phyloP scores from a whole-genome alignment of 202 grass and related monocot species.

The Musa balbisiana region DNA sequence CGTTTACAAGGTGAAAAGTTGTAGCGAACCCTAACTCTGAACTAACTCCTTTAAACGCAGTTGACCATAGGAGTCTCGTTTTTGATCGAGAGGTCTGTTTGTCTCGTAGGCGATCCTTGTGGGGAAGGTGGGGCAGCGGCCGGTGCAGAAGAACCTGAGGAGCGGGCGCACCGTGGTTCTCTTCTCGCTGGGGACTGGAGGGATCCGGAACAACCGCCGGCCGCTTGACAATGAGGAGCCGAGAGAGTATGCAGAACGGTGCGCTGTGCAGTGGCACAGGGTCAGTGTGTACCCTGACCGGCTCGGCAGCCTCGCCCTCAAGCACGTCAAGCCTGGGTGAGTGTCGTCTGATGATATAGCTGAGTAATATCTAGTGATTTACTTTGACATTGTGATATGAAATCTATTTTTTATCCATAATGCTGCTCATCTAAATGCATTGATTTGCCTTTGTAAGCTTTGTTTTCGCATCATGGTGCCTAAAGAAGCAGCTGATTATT shows the following conservation, averaged over 20 bases:
- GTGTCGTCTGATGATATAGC: not conserved
- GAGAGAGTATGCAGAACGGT: conserved; percentile 60
- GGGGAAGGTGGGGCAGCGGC: conserved; percentile 80
- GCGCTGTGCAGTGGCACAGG: conserved; percentile 93
- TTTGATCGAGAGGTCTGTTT: conserved; percentile 10
- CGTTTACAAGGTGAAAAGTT: conserved; percentile 48
- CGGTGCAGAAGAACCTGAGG: conserved; percentile 57
- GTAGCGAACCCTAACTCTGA: not conserved
- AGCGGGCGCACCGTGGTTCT: conserved; percentile 49
- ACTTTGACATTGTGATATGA: too few relatives aligned
- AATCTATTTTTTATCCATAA: too few relatives aligned
- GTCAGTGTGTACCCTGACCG: conserved; percentile 58
- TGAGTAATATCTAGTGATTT: too few relatives aligned
- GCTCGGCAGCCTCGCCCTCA: conserved; percentile 45
- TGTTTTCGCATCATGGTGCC: too few relatives aligned
- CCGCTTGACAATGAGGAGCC: conserved; percentile 66
- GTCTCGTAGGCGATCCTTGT: conserved; percentile 57
- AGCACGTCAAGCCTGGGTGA: conserved; percentile 68
- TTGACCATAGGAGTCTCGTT: not conserved
- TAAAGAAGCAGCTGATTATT: too few relatives aligned
- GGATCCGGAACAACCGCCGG: conserved; percentile 95
- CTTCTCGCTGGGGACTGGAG: conserved; percentile 80
- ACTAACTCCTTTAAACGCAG: not conserved
- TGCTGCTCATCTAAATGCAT: too few relatives aligned
- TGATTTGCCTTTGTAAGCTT: too few relatives aligned